phyloP scores from a whole-genome alignment of 2,329 filamentous ascomycete species.

The Venturia effusa region DNA sequence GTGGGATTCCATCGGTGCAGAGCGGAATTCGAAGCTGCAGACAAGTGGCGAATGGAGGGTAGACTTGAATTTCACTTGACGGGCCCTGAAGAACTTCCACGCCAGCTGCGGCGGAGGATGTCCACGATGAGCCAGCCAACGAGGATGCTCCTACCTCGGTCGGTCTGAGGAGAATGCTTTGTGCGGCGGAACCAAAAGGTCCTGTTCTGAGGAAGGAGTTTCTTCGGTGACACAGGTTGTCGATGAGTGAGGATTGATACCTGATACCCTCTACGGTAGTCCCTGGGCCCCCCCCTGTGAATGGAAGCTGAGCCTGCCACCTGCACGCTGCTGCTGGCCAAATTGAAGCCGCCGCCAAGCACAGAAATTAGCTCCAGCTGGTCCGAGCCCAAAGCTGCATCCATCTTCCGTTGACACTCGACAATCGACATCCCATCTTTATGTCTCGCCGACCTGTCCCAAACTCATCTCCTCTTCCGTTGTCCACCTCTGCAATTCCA shows the following conservation, averaged over 20 bases:
- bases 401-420: not conserved
- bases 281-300: no score
- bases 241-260: no score
- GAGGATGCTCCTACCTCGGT: not conserved
- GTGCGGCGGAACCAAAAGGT: not conserved
- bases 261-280: no score
- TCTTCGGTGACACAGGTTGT: not conserved
- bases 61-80: not conserved
- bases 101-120: not conserved
- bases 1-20: not conserved
- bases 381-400: not conserved
- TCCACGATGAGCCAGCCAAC: constrained; percentile 4
- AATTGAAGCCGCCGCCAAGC: not conserved
- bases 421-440: not conserved
- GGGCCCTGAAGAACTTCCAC: not conserved
- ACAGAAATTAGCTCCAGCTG: no score
- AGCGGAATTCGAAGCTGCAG: not conserved
- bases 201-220: not conserved
- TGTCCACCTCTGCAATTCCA: not conserved
- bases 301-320: no score
- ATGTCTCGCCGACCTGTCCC: not conserved
- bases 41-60: not conserved
- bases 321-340: no score
- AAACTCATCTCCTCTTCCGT: not conserved
- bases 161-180: not conserved